phyloP scores from a whole-genome alignment of 352 stramenopile genomes.

The Globisporangium carolinianum region DNA sequence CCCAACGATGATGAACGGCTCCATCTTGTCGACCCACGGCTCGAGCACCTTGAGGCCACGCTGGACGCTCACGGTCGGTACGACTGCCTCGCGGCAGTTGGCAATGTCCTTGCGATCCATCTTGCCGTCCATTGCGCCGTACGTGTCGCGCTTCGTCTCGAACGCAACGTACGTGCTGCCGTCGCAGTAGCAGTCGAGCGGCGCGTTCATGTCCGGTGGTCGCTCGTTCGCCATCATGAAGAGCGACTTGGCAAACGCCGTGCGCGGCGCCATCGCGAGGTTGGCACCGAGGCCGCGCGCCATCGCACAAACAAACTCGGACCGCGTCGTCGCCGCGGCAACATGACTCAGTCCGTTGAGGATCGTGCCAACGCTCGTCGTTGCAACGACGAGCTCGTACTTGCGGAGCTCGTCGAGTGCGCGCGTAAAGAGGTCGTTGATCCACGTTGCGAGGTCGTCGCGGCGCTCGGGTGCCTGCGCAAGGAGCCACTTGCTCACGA shows the following conservation, averaged over 20 bases:
- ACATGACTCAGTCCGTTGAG: conserved; percentile 91
- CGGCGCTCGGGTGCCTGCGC: conserved; percentile 39
- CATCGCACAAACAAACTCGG: conserved; percentile 89
- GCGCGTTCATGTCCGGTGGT: conserved; percentile 78
- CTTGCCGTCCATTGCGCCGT: conserved; percentile 58
- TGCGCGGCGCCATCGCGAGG: conserved; percentile 60
- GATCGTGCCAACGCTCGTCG: conserved; percentile 91
- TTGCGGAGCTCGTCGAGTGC: conserved; percentile 84
- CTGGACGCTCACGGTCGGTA: conserved; percentile 82
- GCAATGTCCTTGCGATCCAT: conserved; percentile 47
- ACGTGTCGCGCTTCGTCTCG: conserved; percentile 76
- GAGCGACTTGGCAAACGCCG: conserved; percentile 85
- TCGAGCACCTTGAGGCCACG: conserved; percentile 84
- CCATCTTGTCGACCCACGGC: conserved; percentile 89
- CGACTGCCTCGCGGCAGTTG: conserved; percentile 34
- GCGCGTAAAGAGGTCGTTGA: conserved; percentile 90
- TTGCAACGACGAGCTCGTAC: conserved; percentile 86
- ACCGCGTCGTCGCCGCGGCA: conserved; percentile 47
- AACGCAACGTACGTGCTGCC: conserved; percentile 60
- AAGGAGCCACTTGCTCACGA: conserved; percentile 81
- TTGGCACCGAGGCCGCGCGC: conserved; percentile 92
- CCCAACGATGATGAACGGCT: conserved; percentile 94
- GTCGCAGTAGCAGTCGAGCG: conserved; percentile 87
- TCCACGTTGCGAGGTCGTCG: conserved; percentile 72
- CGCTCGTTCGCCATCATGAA: conserved; percentile 90